Evolutionary conservation across 345 rosid species (phyloP).

Genomic region (Citrus sp.): DNA sequence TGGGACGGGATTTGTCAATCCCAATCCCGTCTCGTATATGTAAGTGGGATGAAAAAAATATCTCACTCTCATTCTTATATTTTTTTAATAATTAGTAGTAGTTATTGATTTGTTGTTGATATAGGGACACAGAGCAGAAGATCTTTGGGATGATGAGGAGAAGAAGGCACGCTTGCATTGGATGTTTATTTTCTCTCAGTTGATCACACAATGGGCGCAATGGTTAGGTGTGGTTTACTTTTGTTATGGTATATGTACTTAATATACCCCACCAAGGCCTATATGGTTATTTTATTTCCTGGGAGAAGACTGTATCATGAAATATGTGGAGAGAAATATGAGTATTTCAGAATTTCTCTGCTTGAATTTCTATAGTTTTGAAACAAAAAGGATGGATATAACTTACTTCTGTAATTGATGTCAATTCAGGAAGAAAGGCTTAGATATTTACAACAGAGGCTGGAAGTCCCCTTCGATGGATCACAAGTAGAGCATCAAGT

Average conservation of each 20-base stretch:
- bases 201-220: too few species aligned
- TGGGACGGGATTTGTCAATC: too few species aligned
- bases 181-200: too few species aligned
- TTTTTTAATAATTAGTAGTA: too few species aligned
- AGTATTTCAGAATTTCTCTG: background rate
- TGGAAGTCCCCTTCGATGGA: constrained; percentile 84
- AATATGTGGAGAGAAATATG: background rate
- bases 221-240: too few species aligned
- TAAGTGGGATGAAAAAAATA: too few species aligned
- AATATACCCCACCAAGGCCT: background rate
- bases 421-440: constrained; percentile 75
- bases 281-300: background rate
- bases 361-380: background rate
- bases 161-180: too few species aligned
- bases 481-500: constrained; percentile 86
- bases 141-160: too few species aligned
- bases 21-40: too few species aligned
- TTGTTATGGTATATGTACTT: background rate
- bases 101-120: too few species aligned
- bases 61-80: too few species aligned
- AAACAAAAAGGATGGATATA: background rate
- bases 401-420: constrained; percentile 17
- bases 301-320: background rate
- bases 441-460: constrained; percentile 55
- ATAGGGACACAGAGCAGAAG: too few species aligned